These are phyloP conservation scores for Suhomyces vadensis DNA, from an alignment of 805 yeast species.

Conservation along the genomic window DNA sequence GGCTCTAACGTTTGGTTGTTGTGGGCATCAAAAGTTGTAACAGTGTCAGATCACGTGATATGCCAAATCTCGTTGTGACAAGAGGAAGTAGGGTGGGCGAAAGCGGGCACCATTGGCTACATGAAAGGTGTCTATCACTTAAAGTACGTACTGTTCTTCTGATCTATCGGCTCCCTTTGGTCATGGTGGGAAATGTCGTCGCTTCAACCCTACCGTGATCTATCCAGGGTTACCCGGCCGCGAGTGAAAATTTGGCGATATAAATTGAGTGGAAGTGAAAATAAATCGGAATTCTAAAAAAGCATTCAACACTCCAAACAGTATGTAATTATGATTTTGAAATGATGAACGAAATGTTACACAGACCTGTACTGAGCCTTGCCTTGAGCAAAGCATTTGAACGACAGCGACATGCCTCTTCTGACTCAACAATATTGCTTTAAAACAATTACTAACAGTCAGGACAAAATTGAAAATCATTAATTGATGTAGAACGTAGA, in stretches of 20 bases:
- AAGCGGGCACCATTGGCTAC: too few relatives aligned
- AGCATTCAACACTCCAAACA: slow-evolving; percentile 1
- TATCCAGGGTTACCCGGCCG: not conserved
- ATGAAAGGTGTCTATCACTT: too few relatives aligned
- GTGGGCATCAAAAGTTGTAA: too few relatives aligned
- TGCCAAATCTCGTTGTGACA: too few relatives aligned
- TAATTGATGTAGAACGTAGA: not conserved
- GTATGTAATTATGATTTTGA: slow-evolving; percentile 7
- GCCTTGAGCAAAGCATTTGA: slow-evolving; percentile 12
- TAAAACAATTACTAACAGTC: not conserved
- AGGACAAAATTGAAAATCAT: not conserved
- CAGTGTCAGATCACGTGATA: too few relatives aligned
- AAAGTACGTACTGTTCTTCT: too few relatives aligned
- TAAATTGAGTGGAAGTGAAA: not conserved
- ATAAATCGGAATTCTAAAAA: not conserved
- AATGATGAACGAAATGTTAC: slow-evolving; percentile 41
- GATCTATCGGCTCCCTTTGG: not conserved
- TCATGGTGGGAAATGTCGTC: not conserved
- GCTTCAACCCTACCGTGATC: not conserved
- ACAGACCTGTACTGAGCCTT: slow-evolving; percentile 61
- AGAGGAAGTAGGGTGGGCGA: too few relatives aligned
- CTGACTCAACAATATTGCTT: slow-evolving; percentile 9
- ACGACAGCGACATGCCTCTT: slow-evolving; percentile 22
- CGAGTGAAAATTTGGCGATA: not conserved
- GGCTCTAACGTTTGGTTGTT: too few relatives aligned